Conservation (phyloP, 768 basidiomycete species). For the Phallus indusiatus region DNA sequence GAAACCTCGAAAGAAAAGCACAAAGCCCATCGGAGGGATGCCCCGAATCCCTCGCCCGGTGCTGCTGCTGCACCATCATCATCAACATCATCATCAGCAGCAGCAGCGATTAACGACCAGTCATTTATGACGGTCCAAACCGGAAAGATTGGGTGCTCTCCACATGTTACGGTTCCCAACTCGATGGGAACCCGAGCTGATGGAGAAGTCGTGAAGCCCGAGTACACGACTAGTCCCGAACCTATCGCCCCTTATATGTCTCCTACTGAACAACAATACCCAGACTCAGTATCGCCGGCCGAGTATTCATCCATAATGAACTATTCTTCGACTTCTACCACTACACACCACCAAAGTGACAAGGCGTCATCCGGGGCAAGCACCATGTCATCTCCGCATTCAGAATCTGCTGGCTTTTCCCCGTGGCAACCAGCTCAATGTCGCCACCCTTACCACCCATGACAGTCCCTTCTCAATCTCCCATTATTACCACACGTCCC, state of each 20-base stretch:
- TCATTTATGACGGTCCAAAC: not conserved
- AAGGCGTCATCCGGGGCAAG: not conserved
- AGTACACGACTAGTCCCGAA: not conserved
- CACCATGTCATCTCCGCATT: not conserved
- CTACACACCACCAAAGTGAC: not conserved
- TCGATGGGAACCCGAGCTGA: not conserved
- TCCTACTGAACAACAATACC: not conserved
- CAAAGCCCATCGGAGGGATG: not conserved
- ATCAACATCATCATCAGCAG: too few relatives aligned
- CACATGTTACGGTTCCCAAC: not conserved
- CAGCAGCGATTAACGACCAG: not conserved
- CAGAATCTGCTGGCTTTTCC: not conserved
- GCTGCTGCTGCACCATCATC: not conserved
- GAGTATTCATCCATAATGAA: not conserved
- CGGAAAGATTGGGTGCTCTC: not conserved
- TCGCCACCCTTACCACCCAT: not conserved
- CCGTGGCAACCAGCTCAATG: not conserved
- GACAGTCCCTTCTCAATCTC: not conserved
- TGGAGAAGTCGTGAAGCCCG: not conserved
- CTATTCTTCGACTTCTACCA: not conserved
- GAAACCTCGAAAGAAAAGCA: not conserved
- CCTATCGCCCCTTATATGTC: not conserved
- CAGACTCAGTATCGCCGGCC: not conserved
- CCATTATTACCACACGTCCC: not conserved
- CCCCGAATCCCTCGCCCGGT: not conserved